Evolutionary conservation across 2,329 filamentous ascomycete genomes (phyloP).

Genomic region (Apiospora malaysiana): DNA sequence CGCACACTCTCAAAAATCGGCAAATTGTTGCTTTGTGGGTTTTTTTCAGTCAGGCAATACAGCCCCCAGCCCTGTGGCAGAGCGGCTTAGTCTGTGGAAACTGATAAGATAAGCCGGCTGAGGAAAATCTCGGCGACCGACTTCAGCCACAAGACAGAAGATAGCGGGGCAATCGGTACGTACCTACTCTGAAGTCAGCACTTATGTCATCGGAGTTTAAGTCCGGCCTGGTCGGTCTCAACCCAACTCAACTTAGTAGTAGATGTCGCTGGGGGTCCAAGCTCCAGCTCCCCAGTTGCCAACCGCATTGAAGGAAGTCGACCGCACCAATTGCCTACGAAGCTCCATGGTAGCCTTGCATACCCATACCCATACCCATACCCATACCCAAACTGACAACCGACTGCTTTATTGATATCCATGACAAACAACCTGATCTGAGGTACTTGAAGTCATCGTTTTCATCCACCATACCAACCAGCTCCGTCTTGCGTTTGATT

Average conservation of each 20-base stretch:
- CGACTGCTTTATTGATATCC: conserved; percentile 1
- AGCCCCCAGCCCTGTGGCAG: conserved; percentile 6
- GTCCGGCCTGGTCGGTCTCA: background rate
- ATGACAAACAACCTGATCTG: background rate
- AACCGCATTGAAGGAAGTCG: conserved; percentile 19
- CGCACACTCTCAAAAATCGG: conserved; percentile 15
- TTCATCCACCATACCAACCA: conserved; percentile 19
- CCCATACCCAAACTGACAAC: no score
- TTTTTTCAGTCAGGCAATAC: background rate
- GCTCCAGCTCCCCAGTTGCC: conserved; percentile 22
- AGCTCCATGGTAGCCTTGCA: conserved; percentile 39
- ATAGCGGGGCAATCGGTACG: background rate
- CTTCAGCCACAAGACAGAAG: background rate
- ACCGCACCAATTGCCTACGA: conserved; percentile 32
- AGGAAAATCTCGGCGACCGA: conserved; percentile 8
- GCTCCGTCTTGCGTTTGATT: background rate
- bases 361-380: background rate
- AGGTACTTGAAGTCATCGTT: background rate
- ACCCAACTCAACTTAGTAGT: no score
- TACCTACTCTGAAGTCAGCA: background rate
- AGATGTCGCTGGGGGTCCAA: conserved; percentile 20
- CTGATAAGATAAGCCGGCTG: conserved; percentile 11
- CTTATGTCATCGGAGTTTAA: conserved; percentile 8
- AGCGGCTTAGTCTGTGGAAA: background rate
- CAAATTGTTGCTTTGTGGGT: conserved; percentile 15